A percentile compares a stretch with the other conserved stretches of the same genome.
phyloP scores from a whole-genome alignment of 2,329 filamentous ascomycete genomes.

The Cladosporium halotolerans region DNA sequence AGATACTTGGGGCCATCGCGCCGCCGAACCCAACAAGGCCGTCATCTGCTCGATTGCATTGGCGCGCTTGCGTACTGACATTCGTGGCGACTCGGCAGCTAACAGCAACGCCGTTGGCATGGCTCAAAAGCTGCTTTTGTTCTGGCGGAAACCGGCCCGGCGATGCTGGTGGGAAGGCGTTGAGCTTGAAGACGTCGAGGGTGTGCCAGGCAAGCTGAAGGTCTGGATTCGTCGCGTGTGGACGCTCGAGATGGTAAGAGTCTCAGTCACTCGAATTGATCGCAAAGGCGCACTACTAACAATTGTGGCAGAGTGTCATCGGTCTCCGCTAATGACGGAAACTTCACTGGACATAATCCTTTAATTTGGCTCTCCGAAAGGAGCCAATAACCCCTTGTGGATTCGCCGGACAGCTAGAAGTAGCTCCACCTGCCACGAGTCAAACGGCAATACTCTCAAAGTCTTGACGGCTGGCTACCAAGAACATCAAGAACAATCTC shows the following conservation, averaged over 20 bases:
- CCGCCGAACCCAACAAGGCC: slow-evolving; percentile 96
- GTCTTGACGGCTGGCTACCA: not conserved
- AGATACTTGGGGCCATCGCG: slow-evolving; percentile 90
- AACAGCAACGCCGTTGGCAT: slow-evolving; percentile 81
- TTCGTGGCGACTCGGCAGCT: slow-evolving; percentile 60
- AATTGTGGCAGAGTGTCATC: slow-evolving; percentile 23
- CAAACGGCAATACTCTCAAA: not conserved
- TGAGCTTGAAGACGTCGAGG: slow-evolving; percentile 81
- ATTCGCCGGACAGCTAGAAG: not conserved
- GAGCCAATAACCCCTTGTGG: not conserved
- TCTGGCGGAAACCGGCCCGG: slow-evolving; percentile 94
- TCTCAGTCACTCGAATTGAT: not conserved
- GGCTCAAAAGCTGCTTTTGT: slow-evolving; percentile 94
- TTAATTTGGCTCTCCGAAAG: not conserved
- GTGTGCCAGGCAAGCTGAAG: slow-evolving; percentile 85
- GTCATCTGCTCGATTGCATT: slow-evolving; percentile 96
- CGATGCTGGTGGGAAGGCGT: slow-evolving; percentile 99
- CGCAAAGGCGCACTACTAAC: not conserved
- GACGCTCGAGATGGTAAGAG: slow-evolving; percentile 85
- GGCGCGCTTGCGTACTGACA: slow-evolving; percentile 82
- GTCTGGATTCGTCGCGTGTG: slow-evolving; percentile 98
- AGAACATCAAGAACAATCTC: not conserved
- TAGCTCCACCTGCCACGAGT: not conserved
- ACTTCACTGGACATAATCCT: not conserved
- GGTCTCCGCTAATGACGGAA: slow-evolving; percentile 20